These are phyloP conservation scores for Solanum boliviense DNA, from an alignment of 257 asterid genomes.

Conservation along the genomic window DNA sequence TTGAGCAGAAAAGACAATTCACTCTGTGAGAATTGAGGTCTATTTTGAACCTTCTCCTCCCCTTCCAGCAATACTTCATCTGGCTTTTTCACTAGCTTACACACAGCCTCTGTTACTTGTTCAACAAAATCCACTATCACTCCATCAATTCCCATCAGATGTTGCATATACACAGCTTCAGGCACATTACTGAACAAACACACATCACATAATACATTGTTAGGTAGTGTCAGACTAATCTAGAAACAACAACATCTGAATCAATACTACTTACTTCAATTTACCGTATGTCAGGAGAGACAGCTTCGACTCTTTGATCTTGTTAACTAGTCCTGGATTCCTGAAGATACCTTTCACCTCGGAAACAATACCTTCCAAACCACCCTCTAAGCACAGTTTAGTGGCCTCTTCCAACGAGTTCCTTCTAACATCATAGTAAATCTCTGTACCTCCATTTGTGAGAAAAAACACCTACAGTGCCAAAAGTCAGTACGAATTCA, in stretches of 20 bases:
- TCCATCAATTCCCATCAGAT: slow-evolving; percentile 88
- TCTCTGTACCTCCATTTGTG: slow-evolving; percentile 75
- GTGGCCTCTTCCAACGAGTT: slow-evolving; percentile 81
- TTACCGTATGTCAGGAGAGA: slow-evolving; percentile 76
- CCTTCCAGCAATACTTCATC: slow-evolving; percentile 12
- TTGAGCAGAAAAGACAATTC: slow-evolving; percentile 80
- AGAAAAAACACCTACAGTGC: slow-evolving; percentile 64
- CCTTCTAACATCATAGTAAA: slow-evolving; percentile 57
- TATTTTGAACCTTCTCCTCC: slow-evolving; percentile 15
- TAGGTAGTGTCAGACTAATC: background rate
- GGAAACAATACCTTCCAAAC: slow-evolving; percentile 79
- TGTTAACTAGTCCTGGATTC: slow-evolving; percentile 67
- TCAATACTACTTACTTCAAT: slow-evolving; percentile 46
- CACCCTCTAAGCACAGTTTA: slow-evolving; percentile 71
- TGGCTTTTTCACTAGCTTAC: slow-evolving; percentile 32
- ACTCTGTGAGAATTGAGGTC: slow-evolving; percentile 65
- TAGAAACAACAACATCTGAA: background rate
- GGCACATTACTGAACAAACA: slow-evolving; percentile 42
- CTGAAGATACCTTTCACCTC: slow-evolving; percentile 65
- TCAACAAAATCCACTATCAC: slow-evolving; percentile 78
- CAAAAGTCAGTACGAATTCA: background rate
- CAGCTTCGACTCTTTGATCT: slow-evolving; percentile 64
- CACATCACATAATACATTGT: background rate
- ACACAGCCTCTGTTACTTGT: slow-evolving; percentile 58
- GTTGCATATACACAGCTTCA: slow-evolving; percentile 85